Evolutionary conservation across 306 rosid species (phyloP), one percentile per base, ranked within the genome.

Genomic region (Parietaria judaica): DNA sequence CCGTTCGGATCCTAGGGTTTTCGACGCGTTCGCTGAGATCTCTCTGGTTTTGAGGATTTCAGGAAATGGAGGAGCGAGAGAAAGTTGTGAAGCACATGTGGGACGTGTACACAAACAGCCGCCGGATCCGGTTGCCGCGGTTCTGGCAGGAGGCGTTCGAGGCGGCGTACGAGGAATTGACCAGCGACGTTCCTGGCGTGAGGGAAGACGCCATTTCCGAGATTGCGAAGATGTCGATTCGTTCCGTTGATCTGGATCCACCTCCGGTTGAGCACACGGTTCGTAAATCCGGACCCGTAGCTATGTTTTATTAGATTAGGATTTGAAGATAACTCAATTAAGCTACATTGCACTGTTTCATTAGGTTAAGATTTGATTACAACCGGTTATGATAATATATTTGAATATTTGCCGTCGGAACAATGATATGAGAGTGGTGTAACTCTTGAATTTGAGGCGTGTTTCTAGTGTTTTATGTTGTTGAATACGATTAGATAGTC

Each of bases 11-110:
- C 53, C 1, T 49, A 49, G 53, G 53, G 53, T 49, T 49, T 49
- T 49, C n/a, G 53, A 49, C 31, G 31, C 31, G 31, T 10, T 49
- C 53, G 53, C 53, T 64, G 45, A 36, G 61, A 41, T 44, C 49
- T 59, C 49, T 59, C 46, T 31, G 45, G 16, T 52, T 48, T 60
- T 46, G 43, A 14, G n/a, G 17, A 17, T 51, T 43, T 46, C 34
- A 94, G 99, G 99, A 88, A 74, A 88, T 94, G 99, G 97, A 94
- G 79, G 97, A 89, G 88, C 86, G 99, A 74, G 99, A 94, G 87
- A 94, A 84, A 70, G 88, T 84, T 75, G 99, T 88, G 80, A 78
- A 80, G 60, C 99, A 94, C 76, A 94, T 94, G 99, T 94, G 99
- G 97, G 94, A 86, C 56, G 87, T 94, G 49, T 94, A 89, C 75